Conservation (phyloP, 768 basidiomycete species). For the Collybia mongolica region DNA sequence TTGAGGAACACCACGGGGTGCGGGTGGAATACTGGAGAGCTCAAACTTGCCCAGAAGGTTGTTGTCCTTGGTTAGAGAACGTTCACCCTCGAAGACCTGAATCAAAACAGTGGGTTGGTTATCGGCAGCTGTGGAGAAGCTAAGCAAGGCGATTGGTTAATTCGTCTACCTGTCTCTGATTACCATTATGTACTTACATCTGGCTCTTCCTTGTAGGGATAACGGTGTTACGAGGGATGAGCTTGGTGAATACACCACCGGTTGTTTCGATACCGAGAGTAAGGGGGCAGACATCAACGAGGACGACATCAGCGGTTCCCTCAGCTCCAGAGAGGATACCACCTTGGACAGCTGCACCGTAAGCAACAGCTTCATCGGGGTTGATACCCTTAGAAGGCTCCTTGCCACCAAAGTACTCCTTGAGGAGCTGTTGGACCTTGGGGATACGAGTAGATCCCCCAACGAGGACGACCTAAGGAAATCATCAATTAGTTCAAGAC, state of each 20-base stretch:
- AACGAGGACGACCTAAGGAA: constrained; percentile 74
- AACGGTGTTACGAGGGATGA: constrained; percentile 97
- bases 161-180: constrained; percentile 4
- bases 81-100: constrained; percentile 98
- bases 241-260: constrained; percentile 96
- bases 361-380: constrained; percentile 98
- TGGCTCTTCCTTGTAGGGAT: constrained; percentile 98
- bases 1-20: constrained; percentile 95
- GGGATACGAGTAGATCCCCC: constrained; percentile 99
- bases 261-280: constrained; percentile 99
- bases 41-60: constrained; percentile 98
- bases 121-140: constrained; percentile 82
- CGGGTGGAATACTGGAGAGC: constrained; percentile 88
- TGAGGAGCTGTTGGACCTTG: constrained; percentile 97
- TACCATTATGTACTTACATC: constrained; percentile 51
- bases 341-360: constrained; percentile 98
- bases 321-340: constrained; percentile 96
- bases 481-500: not conserved
- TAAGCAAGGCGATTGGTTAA: constrained; percentile 25
- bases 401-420: constrained; percentile 95
- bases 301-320: constrained; percentile 85
- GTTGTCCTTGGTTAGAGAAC: constrained; percentile 97
- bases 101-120: constrained; percentile 96
- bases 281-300: constrained; percentile 95
- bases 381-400: constrained; percentile 99